These are phyloP conservation scores for Floccularia luteovirens DNA, from an alignment of 768 basidiomycete genomes.

Conservation along the genomic window DNA sequence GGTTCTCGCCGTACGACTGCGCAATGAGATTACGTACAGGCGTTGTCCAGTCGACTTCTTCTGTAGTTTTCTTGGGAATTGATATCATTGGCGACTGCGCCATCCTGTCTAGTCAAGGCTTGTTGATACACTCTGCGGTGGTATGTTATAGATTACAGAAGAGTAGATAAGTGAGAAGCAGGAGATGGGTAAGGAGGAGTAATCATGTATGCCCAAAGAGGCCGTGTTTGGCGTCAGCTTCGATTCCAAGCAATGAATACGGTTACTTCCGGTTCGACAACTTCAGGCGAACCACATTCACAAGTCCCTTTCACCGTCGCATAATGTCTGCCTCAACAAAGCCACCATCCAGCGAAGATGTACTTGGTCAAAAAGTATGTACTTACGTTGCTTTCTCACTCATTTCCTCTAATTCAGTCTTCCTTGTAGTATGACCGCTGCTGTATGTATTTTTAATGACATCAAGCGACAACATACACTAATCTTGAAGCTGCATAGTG, in stretches of 20 bases:
- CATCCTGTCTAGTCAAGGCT: too few species aligned
- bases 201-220: neutral
- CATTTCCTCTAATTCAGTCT: conserved; percentile 8
- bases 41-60: conserved; percentile 93
- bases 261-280: conserved; percentile 23
- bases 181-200: neutral
- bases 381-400: neutral
- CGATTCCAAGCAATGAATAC: conserved; percentile 18
- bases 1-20: conserved; percentile 89
- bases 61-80: conserved; percentile 90
- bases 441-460: conserved; percentile 40
- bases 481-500: neutral
- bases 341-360: conserved; percentile 81
- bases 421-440: conserved; percentile 73
- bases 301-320: conserved; percentile 4
- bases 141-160: too few species aligned
- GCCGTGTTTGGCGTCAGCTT: conserved; percentile 12
- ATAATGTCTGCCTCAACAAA: conserved; percentile 49
- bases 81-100: conserved; percentile 85
- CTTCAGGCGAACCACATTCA: conserved; percentile 8
- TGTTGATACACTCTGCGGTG: too few species aligned
- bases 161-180: neutral
- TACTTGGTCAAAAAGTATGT: conserved; percentile 85
- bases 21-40: conserved; percentile 83
- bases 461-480: conserved; percentile 7